A percentile compares a stretch with the other conserved stretches of the same genome.
These are phyloP conservation scores for Fusarium nurragi DNA, from an alignment of 2,329 filamentous ascomycete genomes.

Conservation along the genomic window DNA sequence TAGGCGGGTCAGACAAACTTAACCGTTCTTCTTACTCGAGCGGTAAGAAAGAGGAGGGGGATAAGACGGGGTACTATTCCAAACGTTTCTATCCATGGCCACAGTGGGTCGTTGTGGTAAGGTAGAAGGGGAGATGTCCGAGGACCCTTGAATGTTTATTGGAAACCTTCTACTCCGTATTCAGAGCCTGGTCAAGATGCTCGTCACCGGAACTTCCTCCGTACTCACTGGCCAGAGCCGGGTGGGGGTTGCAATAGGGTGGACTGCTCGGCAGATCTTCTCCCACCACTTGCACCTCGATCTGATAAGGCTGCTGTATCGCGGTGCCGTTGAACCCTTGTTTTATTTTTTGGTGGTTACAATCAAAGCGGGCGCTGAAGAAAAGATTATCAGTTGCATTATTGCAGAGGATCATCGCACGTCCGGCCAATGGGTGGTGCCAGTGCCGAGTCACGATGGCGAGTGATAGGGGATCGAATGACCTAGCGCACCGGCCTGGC, in stretches of 20 bases:
- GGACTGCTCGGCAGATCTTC: constrained; percentile 21
- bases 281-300: neutral
- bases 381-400: too few relatives aligned
- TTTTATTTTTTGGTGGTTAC: neutral
- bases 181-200: neutral
- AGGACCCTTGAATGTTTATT: neutral
- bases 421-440: constrained; percentile 5
- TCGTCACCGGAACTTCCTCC: neutral
- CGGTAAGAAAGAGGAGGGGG: neutral
- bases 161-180: neutral
- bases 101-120: neutral
- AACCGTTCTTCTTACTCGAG: neutral
- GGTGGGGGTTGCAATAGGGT: constrained; percentile 10
- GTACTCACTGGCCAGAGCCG: neutral
- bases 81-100: neutral
- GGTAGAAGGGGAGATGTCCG: neutral
- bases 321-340: neutral
- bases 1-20: neutral
- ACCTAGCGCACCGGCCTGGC: neutral
- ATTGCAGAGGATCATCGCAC: constrained; percentile 6
- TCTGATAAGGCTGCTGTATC: constrained; percentile 26
- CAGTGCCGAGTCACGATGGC: constrained; percentile 23
- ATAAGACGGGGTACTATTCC: neutral
- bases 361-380: neutral
- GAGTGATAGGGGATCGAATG: constrained; percentile 15